phyloP scores from a whole-genome alignment of 495 filamentous ascomycete genomes.

The Penicillium macrosclerotiorum region DNA sequence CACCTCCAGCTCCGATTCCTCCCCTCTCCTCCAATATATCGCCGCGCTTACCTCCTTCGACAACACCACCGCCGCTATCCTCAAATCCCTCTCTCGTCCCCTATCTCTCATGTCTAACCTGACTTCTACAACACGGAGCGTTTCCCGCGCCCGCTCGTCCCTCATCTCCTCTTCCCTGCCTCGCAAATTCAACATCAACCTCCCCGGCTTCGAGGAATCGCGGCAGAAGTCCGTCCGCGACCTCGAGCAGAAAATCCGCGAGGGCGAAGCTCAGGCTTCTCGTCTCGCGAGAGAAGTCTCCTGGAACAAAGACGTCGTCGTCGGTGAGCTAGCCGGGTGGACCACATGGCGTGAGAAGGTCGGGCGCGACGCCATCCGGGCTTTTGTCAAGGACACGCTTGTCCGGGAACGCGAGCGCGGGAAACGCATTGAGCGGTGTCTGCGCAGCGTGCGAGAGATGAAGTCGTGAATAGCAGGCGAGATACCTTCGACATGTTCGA shows the following conservation, averaged over 20 bases:
- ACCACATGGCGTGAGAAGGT: conserved; percentile 80
- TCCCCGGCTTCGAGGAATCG: conserved; percentile 76
- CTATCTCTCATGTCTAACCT: conserved; percentile 73
- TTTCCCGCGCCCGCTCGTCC: conserved; percentile 72
- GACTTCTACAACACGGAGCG: conserved; percentile 57
- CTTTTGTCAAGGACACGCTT: conserved; percentile 75
- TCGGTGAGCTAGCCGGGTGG: conserved; percentile 88
- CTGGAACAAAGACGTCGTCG: conserved; percentile 92
- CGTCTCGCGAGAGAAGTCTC: conserved; percentile 72
- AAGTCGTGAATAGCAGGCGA: conserved; percentile 9
- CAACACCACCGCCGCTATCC: conserved; percentile 76
- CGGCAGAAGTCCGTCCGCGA: conserved; percentile 77
- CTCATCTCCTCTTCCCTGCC: conserved; percentile 51
- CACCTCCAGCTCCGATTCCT: conserved; percentile 65
- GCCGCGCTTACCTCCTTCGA: conserved; percentile 70
- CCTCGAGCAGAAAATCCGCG: conserved; percentile 67
- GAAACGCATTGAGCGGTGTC: conserved; percentile 70
- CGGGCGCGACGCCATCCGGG: conserved; percentile 68
- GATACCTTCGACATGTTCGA: conserved; percentile 5
- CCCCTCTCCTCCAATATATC: conserved; percentile 70
- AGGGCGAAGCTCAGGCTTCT: conserved; percentile 61
- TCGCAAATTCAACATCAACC: conserved; percentile 50
- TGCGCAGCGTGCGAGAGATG: conserved; percentile 39
- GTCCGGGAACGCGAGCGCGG: conserved; percentile 74
- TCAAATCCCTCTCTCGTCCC: conserved; percentile 78